Conservation (phyloP, 805 yeast genomes). For the Teunomyces kruisii region DNA sequence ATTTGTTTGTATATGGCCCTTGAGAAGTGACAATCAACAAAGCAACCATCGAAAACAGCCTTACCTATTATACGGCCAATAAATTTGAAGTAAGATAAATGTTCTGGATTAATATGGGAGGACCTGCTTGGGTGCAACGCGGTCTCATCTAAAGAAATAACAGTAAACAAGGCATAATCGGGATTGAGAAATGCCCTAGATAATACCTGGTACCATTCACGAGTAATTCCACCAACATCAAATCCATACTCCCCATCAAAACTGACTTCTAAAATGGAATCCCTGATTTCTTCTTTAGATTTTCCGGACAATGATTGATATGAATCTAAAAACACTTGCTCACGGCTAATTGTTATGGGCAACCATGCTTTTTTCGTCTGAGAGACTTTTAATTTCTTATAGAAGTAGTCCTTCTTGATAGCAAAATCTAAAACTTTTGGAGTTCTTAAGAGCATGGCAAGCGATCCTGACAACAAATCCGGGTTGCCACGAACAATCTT, state of each 20-base stretch:
- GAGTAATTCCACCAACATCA: slow-evolving; percentile 96
- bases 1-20: slow-evolving; percentile 90
- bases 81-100: slow-evolving; percentile 58
- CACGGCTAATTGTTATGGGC: slow-evolving; percentile 72
- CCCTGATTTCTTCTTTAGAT: slow-evolving; percentile 61
- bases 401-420: slow-evolving; percentile 84
- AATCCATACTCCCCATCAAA: slow-evolving; percentile 94
- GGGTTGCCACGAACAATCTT: slow-evolving; percentile 90
- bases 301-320: slow-evolving; percentile 78
- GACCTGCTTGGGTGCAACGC: slow-evolving; percentile 83
- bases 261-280: slow-evolving; percentile 68
- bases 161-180: slow-evolving; percentile 76
- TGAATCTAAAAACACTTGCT: slow-evolving; percentile 88
- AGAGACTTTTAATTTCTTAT: slow-evolving; percentile 51
- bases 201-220: slow-evolving; percentile 96
- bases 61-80: slow-evolving; percentile 93
- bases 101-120: slow-evolving; percentile 90
- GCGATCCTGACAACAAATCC: slow-evolving; percentile 92
- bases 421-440: slow-evolving; percentile 92
- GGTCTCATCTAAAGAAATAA: slow-evolving; percentile 77
- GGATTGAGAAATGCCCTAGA: slow-evolving; percentile 95
- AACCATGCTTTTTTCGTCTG: slow-evolving; percentile 47
- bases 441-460: slow-evolving; percentile 83
- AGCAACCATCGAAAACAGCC: slow-evolving; percentile 83
- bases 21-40: slow-evolving; percentile 91